Evolutionary conservation across 208 protist genomes (phyloP).

Genomic region (Acanthamoeba divionensis): DNA sequence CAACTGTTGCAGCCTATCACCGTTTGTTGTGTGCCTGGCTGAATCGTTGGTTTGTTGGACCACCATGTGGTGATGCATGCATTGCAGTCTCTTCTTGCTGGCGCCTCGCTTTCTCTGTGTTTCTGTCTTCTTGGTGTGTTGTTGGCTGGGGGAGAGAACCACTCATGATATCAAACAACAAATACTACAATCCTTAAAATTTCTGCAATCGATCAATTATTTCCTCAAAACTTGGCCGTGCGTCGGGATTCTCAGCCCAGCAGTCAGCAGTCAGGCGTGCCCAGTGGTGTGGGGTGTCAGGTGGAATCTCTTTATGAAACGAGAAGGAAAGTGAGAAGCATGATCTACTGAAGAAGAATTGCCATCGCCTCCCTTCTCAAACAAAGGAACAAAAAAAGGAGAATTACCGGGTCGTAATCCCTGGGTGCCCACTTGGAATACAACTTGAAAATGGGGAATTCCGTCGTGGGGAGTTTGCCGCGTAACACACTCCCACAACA

Average conservation of each 20-base stretch:
- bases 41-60: too few relatives aligned
- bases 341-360: too few relatives aligned
- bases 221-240: constrained; percentile 24
- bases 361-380: too few relatives aligned
- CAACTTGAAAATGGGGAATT: constrained; percentile 48
- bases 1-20: too few relatives aligned
- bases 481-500: constrained; percentile 46
- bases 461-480: neutral
- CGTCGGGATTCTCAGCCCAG: constrained; percentile 42
- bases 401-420: constrained; percentile 30
- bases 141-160: too few relatives aligned
- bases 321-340: too few relatives aligned
- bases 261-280: constrained; percentile 17
- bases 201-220: constrained; percentile 1
- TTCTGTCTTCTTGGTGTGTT: too few relatives aligned
- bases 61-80: too few relatives aligned
- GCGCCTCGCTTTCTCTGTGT: too few relatives aligned
- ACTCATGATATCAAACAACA: too few relatives aligned
- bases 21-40: too few relatives aligned
- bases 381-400: neutral
- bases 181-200: neutral
- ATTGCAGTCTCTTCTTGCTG: too few relatives aligned
- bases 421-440: constrained; percentile 47
- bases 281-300: constrained; percentile 10
- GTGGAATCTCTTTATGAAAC: neutral